Percentiles rank a stretch among this genome's conserved stretches.
phyloP scores from a whole-genome alignment of 139 green algal species.

The Asterochloris sp. region DNA sequence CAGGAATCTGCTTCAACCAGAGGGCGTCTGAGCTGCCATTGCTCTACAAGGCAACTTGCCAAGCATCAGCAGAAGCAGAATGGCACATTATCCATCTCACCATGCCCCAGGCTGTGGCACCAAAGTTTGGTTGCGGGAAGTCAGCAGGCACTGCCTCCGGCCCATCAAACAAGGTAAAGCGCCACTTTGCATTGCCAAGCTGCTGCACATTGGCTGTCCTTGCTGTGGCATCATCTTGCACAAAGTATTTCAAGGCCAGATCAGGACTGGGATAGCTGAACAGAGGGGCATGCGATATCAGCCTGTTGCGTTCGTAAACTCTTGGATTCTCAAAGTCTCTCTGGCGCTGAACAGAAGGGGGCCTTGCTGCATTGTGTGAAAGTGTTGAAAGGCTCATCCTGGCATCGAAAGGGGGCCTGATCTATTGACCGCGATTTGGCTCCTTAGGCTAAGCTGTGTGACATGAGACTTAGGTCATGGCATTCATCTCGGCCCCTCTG shows the following conservation, averaged over 20 bases:
- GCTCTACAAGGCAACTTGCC: neutral
- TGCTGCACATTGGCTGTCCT: conserved; percentile 2
- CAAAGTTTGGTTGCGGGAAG: conserved; percentile 42
- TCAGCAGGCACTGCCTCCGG: conserved; percentile 48
- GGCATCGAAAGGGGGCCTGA: no score
- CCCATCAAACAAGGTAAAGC: conserved; percentile 55
- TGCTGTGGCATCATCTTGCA: no score
- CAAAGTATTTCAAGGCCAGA: conserved; percentile 4
- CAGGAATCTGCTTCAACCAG: neutral
- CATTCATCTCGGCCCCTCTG: no score
- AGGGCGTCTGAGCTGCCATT: neutral
- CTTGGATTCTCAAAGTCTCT: conserved; percentile 73
- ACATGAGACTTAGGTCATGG: no score
- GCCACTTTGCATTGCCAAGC: conserved; percentile 58
- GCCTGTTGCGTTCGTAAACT: conserved; percentile 64
- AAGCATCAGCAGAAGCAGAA: no score
- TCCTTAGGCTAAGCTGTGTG: no score
- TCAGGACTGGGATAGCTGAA: conserved; percentile 27
- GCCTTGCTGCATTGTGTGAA: no score
- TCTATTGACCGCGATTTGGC: no score
- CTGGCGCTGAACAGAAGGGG: neutral
- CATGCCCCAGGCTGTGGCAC: conserved; percentile 42
- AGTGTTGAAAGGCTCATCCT: no score
- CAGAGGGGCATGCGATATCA: conserved; percentile 52
- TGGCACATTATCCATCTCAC: conserved; percentile 24